Base-by-base conservation (phyloP, 2,329 filamentous ascomycete genomes). In the Penicillium carneum region DNA sequence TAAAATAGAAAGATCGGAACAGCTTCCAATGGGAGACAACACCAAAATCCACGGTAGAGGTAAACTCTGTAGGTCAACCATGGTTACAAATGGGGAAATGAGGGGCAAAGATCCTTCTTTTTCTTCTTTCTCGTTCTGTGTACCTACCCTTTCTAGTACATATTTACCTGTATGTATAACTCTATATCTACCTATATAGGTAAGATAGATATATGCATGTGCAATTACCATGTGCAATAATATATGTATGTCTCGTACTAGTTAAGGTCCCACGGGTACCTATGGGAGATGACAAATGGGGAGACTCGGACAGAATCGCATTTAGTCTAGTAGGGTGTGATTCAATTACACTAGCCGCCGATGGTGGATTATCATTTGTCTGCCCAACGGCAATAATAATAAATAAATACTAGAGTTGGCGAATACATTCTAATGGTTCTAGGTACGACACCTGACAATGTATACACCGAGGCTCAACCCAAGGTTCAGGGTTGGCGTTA, bases 371-470 rank as follows among this genome's bases (percentile, higher is more conserved):
- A 57, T 49, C 54, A 47, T 61, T 46, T 48, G 26, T 57, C 29
- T 62, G 59, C 61, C 61, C 61, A 58, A 62, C 58, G 38, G 52
- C 33, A 20, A 36, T 23, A 41, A 52, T 23, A 7, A 26, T 26
- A 26, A 26, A 4, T 26, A 6, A 26, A 26, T 26, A 26, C 23
- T 26, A 6, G 18, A 29, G 16, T 8, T 11, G 36, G 36, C 8
- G 7, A 49, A 36, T 20, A 49, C 11, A 18, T 33, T 33, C 11
- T 16, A 14, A 16, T 16, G 41, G 2, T 33, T 33, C 14, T 43
- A 43, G 26, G 7, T 46, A 46, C n/a, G 16, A 46, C 23, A 31
- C n/a, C 42, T 26, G 26, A 14, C n/a, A 11, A 42, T 29, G 5
- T 31, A 29, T 46, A 46, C 12, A 8, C 48, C 47, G 31, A 23